Evolutionary conservation across 1,284 basidiomycete genomes (phyloP), one percentile per base, ranked within the genome.

Genomic region (Cryptococcus sp.): DNA sequence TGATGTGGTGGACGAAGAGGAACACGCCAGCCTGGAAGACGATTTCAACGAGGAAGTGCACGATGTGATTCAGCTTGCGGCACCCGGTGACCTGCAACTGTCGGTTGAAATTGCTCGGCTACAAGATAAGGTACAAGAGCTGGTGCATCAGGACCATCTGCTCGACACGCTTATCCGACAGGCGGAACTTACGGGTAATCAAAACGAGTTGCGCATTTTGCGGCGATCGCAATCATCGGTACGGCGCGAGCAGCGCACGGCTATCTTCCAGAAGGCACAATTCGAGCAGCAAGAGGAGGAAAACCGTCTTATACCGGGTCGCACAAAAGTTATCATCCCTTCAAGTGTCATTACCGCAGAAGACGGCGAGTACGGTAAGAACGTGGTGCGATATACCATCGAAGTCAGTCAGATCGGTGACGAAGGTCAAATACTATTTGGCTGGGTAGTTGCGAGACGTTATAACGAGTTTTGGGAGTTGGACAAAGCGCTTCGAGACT

Each of bases 391-490:
- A 39, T 99, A 97, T 72, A 84, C 93, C n/a, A 84, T 98, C 46
- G 90, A 96, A 74, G 86, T 99, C 1, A 88, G 89, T 69, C 93
- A 95, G 68, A 81, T 91, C 23, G 86, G 83, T n/a, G 75, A 79
- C 0, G 89, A 93, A 68, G 90, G 87, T 4, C 84, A 83, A 48
- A 86, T 87, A 68, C 80, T 85, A 1, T 88, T 88, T 1, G 90
- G 90, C 3, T 98, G 95, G 95, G 87, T 93, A 25, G 88, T 97
- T 3, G 87, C 91, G 5, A 81, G 93, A 63, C 81, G 95, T 59
- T 99, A 96, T 75, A 96, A 92, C 74, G 94, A 98, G 73, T 99
- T 99, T 75, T 84, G 89, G 68, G 86, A 84, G 52, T 87, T 97
- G 82, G 91, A 97, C 73, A 88, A 87, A 65, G 86, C 87, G 57